Conservation (phyloP, 2,329 filamentous ascomycete genomes). For the Monilinia polystroma region DNA sequence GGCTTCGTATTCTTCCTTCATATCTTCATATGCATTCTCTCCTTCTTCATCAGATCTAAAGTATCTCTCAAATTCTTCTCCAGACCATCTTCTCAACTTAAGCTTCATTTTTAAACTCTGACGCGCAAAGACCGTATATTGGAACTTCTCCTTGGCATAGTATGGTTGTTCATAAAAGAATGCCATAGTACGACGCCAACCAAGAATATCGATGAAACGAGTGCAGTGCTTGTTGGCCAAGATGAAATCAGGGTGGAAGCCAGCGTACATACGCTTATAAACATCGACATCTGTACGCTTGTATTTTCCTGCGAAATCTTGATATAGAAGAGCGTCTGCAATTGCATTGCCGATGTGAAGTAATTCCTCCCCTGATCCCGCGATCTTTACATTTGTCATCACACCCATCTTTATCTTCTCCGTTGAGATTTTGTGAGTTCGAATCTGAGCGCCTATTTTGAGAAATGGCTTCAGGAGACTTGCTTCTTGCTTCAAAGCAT, state of each 20-base stretch:
- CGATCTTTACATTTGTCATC: neutral
- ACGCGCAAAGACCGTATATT: conserved; percentile 8
- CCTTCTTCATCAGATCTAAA: conserved; percentile 4
- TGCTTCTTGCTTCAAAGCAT: conserved; percentile 2
- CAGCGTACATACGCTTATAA: conserved; percentile 19
- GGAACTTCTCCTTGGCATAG: conserved; percentile 10
- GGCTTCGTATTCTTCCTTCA: conserved; percentile 12
- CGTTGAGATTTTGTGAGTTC: conserved; percentile 11
- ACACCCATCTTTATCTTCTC: conserved; percentile 13
- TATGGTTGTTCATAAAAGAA: conserved; percentile 21
- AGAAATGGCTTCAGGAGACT: conserved; percentile 10
- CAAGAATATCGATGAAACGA: conserved; percentile 13
- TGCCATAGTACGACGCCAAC: conserved; percentile 19
- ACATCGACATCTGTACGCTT: conserved; percentile 16
- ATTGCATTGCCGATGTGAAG: conserved; percentile 8
- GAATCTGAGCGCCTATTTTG: conserved; percentile 2
- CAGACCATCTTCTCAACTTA: conserved; percentile 8
- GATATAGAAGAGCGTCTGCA: conserved; percentile 10
- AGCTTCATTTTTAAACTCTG: conserved; percentile 13
- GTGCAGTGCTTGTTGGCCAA: conserved; percentile 2
- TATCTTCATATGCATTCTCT: conserved; percentile 7
- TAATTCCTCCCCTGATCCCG: conserved; percentile 12
- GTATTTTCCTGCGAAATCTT: conserved; percentile 14
- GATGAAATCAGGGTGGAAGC: conserved; percentile 16
- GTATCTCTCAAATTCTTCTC: conserved; percentile 15